Base-by-base conservation (phyloP, 139 green algal species). In the Pleodorina starrii region DNA sequence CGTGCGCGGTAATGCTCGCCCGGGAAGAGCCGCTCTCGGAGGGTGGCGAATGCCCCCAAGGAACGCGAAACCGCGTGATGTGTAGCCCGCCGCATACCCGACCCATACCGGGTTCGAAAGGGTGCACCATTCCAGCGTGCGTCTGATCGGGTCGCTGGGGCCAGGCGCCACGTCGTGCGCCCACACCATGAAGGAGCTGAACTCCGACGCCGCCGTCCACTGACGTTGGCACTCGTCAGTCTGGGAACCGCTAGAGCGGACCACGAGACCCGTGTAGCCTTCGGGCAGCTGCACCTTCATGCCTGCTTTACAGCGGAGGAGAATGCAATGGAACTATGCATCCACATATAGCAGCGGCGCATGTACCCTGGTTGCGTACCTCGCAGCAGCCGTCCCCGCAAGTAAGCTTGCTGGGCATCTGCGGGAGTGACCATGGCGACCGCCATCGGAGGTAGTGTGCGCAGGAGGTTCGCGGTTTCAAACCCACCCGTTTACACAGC, bases 101-200 rank as follows among this genome's bases (percentile, higher is more conserved):
- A 5, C 17, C 3, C 43, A 5, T 60, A 50, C 50, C 77, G 7
- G 51, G 77, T 72, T 76, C 12, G 80, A 72, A 4, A 77, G 12
- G 21, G 40, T 27, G 32, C 59, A 76, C 80, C 80, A 87, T 14
- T 87, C 80, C 80, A 87, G 57, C 10, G 42, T 42, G 29, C 60
- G 59, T 21, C 42, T 73, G 38, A 60, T 1, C 1, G 60, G 60
- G 43, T 87, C 80, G 60, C n/a, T 60, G 12, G 38, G 42, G 1
- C 5, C 80, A 4, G 80, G 80, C 29, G 80, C 29, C 4, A 46
- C 42, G 40, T 87, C 80, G 60, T 87, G 80, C 2, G 14, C 60
- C 80, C 80, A 87, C n/a, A 38, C 12, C 1, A 19, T 27, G 42
- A 77, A 76, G 4, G 59, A 76, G 42, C n/a, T 44, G 57, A 87